phyloP scores from a whole-genome alignment of 108 stramenopile species.

The Seminavis robusta region DNA sequence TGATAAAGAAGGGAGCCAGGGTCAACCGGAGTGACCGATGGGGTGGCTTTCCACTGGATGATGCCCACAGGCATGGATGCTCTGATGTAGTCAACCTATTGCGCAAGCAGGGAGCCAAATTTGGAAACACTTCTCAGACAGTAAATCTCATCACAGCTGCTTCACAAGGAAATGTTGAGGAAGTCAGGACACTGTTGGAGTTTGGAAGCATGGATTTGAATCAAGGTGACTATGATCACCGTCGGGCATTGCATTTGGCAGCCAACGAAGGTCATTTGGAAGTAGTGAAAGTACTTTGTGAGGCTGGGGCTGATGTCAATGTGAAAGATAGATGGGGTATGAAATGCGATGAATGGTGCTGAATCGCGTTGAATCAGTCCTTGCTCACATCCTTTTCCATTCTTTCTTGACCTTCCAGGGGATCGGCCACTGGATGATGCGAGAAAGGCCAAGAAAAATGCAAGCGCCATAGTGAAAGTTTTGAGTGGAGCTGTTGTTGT shows the following conservation, averaged over 20 bases:
- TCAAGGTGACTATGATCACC: constrained; percentile 65
- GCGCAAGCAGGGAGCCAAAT: constrained; percentile 48
- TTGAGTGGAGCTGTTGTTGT: too few relatives aligned
- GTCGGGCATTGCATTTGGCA: constrained; percentile 75
- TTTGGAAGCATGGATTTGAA: constrained; percentile 23
- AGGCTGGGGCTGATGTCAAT: constrained; percentile 59
- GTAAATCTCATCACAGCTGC: constrained; percentile 56
- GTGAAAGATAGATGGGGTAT: constrained; percentile 64
- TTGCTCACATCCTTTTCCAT: too few relatives aligned
- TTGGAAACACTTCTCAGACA: constrained; percentile 39
- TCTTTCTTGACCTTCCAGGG: too few relatives aligned
- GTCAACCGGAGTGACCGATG: constrained; percentile 77
- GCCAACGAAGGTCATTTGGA: constrained; percentile 49
- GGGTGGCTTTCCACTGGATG: constrained; percentile 77
- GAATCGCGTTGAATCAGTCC: too few relatives aligned
- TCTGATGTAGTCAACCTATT: constrained; percentile 57
- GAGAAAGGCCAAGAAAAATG: constrained; percentile 19
- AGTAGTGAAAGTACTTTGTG: constrained; percentile 37
- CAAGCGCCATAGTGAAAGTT: too few relatives aligned
- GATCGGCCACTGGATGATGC: constrained; percentile 67
- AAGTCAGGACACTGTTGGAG: constrained; percentile 32
- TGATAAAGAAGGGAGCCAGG: constrained; percentile 52
- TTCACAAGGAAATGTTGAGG: constrained; percentile 53
- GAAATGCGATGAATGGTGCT: too few relatives aligned
- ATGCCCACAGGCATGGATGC: constrained; percentile 76